Conservation (phyloP, 2,329 filamentous ascomycete genomes). For the Mycosphaerelloides madeirae region DNA sequence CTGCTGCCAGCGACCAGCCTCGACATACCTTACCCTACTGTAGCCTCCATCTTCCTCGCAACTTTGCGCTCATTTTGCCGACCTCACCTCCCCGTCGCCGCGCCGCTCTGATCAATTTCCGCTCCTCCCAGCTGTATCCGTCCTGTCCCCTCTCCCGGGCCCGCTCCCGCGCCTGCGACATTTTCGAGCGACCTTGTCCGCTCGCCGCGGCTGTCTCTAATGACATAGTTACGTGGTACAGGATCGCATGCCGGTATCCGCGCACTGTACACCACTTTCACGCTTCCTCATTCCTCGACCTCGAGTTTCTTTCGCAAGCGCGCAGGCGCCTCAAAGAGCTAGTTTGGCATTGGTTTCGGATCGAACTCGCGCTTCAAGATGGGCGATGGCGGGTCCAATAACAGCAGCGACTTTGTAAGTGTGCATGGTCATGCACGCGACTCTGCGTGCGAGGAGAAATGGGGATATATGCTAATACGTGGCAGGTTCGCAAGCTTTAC, state of each 20-base stretch:
- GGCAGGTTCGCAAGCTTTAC: conserved; percentile 92
- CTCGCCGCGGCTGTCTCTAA: too few species aligned
- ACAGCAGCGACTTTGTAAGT: conserved; percentile 94
- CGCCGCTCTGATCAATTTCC: too few species aligned
- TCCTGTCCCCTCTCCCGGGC: too few species aligned
- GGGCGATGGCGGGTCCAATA: conserved; percentile 54
- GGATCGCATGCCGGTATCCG: conserved; percentile 2
- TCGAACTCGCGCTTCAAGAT: conserved; percentile 27
- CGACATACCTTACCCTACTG: too few species aligned
- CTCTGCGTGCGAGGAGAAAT: neutral
- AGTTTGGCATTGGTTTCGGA: neutral
- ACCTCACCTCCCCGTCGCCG: too few species aligned
- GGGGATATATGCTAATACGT: conserved; percentile 1
- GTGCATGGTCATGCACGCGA: neutral
- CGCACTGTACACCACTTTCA: conserved; percentile 1
- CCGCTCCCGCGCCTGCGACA: too few species aligned
- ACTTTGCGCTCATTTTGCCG: too few species aligned
- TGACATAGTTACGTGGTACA: too few species aligned
- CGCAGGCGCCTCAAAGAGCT: neutral
- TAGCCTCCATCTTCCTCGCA: too few species aligned
- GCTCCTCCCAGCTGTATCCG: too few species aligned
- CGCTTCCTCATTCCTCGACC: neutral
- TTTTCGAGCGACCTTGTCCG: too few species aligned
- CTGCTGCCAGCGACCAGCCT: too few species aligned
- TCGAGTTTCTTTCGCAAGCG: neutral